Conservation (phyloP, 805 yeast species). For the Metschnikowia kofuensis region DNA sequence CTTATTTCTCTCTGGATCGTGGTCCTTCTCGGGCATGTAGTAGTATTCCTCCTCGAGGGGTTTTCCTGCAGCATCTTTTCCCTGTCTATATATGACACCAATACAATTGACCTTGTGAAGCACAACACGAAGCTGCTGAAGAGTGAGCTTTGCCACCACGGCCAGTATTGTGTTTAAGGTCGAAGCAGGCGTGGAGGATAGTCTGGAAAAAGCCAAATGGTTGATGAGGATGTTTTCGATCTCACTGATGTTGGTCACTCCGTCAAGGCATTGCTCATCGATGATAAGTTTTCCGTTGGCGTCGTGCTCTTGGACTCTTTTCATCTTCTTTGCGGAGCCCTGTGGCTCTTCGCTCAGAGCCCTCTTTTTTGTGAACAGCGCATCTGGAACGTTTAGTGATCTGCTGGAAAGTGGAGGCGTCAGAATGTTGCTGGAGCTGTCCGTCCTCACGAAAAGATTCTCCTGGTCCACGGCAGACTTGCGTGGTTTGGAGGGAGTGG, state of each 20-base stretch:
- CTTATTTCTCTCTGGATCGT: slow-evolving; percentile 62
- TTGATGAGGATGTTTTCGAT: slow-evolving; percentile 69
- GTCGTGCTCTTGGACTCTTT: slow-evolving; percentile 16
- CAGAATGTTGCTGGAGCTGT: slow-evolving; percentile 8
- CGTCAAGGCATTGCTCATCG: slow-evolving; percentile 21
- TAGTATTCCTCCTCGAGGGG: slow-evolving; percentile 92
- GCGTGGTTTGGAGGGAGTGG: slow-evolving; percentile 8
- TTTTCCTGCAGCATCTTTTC: slow-evolving; percentile 96
- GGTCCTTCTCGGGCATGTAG: slow-evolving; percentile 80
- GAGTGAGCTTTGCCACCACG: slow-evolving; percentile 45
- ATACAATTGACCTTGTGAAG: slow-evolving; percentile 53
- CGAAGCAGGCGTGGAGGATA: slow-evolving; percentile 84
- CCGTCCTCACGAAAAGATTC: neutral
- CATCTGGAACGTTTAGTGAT: slow-evolving; percentile 22
- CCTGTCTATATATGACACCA: slow-evolving; percentile 85
- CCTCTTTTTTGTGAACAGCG: slow-evolving; percentile 22
- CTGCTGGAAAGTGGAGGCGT: slow-evolving; percentile 27
- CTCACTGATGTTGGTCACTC: slow-evolving; percentile 44
- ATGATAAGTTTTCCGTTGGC: slow-evolving; percentile 28
- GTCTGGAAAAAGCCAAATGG: slow-evolving; percentile 85
- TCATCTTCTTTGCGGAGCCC: slow-evolving; percentile 15
- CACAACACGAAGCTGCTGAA: slow-evolving; percentile 42
- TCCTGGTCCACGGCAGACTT: slow-evolving; percentile 4
- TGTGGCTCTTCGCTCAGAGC: slow-evolving; percentile 37
- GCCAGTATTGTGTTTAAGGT: slow-evolving; percentile 62